Conservation (phyloP, 2,329 filamentous ascomycete genomes). For the Domatiomyces globalis region DNA sequence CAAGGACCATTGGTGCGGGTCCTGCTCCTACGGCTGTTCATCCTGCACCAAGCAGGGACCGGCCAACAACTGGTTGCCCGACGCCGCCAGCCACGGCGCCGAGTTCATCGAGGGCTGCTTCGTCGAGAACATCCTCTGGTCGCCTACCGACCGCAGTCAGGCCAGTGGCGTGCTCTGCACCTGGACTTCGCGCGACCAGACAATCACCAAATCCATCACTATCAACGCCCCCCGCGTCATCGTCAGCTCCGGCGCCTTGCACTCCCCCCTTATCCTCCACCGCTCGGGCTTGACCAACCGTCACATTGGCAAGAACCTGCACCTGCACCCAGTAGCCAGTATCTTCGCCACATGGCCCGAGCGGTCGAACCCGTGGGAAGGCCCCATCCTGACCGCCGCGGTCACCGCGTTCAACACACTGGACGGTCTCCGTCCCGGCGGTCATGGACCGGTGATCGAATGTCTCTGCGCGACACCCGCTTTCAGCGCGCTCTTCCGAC, state of each 20-base stretch:
- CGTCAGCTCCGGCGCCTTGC: constrained; percentile 60
- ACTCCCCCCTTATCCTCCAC: constrained; percentile 60
- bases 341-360: constrained; percentile 13
- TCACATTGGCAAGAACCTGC: constrained; percentile 67
- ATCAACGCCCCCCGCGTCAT: constrained; percentile 71
- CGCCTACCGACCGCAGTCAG: constrained; percentile 34
- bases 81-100: constrained; percentile 63
- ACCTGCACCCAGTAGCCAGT: constrained; percentile 55
- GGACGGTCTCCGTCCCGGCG: constrained; percentile 64
- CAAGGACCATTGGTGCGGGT: constrained; percentile 58
- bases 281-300: constrained; percentile 68
- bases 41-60: constrained; percentile 67
- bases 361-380: constrained; percentile 28
- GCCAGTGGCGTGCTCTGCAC: constrained; percentile 59
- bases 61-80: constrained; percentile 60
- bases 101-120: constrained; percentile 72
- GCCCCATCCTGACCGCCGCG: constrained; percentile 61
- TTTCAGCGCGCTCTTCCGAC: constrained; percentile 49
- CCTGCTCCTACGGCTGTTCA: constrained; percentile 46
- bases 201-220: constrained; percentile 46
- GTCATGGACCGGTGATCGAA: constrained; percentile 75
- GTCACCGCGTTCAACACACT: constrained; percentile 46
- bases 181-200: constrained; percentile 59
- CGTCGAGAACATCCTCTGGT: constrained; percentile 56
- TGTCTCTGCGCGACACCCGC: constrained; percentile 29